phyloP scores from a whole-genome alignment of 257 asterid species.

The Salvia rosmarinus region DNA sequence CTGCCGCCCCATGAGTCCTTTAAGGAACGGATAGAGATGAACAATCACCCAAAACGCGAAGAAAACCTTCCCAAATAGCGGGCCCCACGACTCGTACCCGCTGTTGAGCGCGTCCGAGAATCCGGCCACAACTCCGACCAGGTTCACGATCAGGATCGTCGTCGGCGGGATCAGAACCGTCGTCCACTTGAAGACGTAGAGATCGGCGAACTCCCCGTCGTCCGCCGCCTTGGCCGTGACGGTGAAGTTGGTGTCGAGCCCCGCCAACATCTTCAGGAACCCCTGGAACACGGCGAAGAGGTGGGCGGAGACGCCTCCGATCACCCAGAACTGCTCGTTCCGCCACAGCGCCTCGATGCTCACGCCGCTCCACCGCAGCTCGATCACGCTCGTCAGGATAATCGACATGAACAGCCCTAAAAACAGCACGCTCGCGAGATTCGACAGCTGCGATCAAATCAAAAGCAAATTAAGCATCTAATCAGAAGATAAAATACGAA shows the following conservation, averaged over 20 bases:
- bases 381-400: constrained; percentile 78
- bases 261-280: constrained; percentile 87
- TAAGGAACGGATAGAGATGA: constrained; percentile 91
- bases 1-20: constrained; percentile 94
- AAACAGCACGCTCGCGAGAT: constrained; percentile 83
- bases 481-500: too few species aligned
- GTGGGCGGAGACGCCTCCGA: constrained; percentile 97
- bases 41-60: constrained; percentile 93
- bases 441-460: constrained; percentile 61
- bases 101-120: constrained; percentile 89
- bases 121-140: constrained; percentile 96
- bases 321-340: constrained; percentile 98
- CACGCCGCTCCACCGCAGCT: constrained; percentile 94
- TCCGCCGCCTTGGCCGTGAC: constrained; percentile 88
- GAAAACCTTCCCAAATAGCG: constrained; percentile 87
- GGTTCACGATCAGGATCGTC: constrained; percentile 70
- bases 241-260: constrained; percentile 89
- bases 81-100: constrained; percentile 96
- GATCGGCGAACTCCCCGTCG: constrained; percentile 84
- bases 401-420: constrained; percentile 87
- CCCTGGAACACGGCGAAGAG: constrained; percentile 99
- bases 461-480: not conserved
- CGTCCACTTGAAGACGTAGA: constrained; percentile 88
- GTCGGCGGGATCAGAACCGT: constrained; percentile 96
- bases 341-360: constrained; percentile 96